Conservation (phyloP, 179 eudicot species). For the Actinidia polygama region DNA sequence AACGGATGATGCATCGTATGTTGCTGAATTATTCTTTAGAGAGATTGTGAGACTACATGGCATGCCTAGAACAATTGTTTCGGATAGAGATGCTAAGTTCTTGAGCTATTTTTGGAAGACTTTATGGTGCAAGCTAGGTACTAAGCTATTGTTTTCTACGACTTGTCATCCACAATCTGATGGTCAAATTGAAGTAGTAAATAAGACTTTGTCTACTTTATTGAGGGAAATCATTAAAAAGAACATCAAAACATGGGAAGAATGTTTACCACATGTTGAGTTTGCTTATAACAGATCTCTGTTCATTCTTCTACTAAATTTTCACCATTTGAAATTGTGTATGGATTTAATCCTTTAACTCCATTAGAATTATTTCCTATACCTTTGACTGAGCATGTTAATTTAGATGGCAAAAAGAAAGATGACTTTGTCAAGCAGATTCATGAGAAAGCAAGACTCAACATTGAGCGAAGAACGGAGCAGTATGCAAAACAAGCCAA, state of each 20-base stretch:
- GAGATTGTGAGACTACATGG: too few relatives aligned
- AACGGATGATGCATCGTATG: too few relatives aligned
- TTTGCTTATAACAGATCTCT: background rate
- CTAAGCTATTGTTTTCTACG: too few relatives aligned
- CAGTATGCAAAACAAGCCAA: background rate
- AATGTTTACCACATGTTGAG: background rate
- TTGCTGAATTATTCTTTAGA: too few relatives aligned
- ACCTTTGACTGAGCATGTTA: background rate
- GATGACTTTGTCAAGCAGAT: background rate
- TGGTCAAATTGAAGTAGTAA: too few relatives aligned
- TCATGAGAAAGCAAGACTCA: background rate
- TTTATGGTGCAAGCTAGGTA: background rate
- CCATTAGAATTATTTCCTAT: background rate
- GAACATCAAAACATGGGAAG: background rate
- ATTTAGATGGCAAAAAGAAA: too few relatives aligned
- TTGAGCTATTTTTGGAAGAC: background rate
- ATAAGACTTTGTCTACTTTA: background rate
- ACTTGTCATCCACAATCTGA: too few relatives aligned
- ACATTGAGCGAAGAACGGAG: background rate
- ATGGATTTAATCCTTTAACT: background rate
- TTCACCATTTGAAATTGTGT: too few relatives aligned
- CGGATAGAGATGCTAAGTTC: too few relatives aligned
- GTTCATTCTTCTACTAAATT: background rate
- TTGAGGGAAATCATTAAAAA: background rate
- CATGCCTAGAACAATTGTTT: too few relatives aligned